Conservation (phyloP, 1,284 basidiomycete genomes). For the Leccinum olivaceoglutinosum region DNA sequence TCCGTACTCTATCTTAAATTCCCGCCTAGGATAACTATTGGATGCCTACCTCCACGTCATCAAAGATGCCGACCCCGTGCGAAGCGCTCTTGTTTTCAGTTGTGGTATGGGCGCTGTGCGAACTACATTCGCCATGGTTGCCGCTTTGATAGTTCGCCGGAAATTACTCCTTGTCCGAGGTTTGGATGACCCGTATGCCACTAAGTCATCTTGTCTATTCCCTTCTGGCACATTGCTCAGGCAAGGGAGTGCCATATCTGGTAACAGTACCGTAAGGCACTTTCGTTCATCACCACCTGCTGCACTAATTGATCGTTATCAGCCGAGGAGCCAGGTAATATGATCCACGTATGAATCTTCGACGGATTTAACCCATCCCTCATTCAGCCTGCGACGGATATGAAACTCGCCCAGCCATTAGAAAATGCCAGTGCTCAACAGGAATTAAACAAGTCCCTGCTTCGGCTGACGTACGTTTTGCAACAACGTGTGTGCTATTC, state of each 20-base stretch:
- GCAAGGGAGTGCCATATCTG: conserved; percentile 30
- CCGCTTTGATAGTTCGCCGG: conserved; percentile 84
- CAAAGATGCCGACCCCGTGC: conserved; percentile 74
- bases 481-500: conserved; percentile 57
- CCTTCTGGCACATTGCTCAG: conserved; percentile 12
- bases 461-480: conserved; percentile 80
- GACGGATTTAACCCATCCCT: neutral
- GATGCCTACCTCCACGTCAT: conserved; percentile 90
- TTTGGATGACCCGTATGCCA: conserved; percentile 69
- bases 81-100: conserved; percentile 88
- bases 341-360: neutral
- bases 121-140: conserved; percentile 96
- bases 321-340: conserved; percentile 31
- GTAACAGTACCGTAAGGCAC: conserved; percentile 40
- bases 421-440: conserved; percentile 83
- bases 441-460: conserved; percentile 74
- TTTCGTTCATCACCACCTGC: neutral
- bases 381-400: conserved; percentile 43
- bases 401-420: conserved; percentile 53
- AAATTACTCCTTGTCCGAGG: conserved; percentile 81
- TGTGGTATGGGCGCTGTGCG: conserved; percentile 97
- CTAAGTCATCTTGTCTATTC: conserved; percentile 26
- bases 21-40: conserved; percentile 72
- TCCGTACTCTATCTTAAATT: neutral
- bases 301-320: conserved; percentile 8